Evolutionary conservation across 2,329 filamentous ascomycete species (phyloP), one percentile per base, ranked within the genome.

Genomic region (Byssochlamys sp.): DNA sequence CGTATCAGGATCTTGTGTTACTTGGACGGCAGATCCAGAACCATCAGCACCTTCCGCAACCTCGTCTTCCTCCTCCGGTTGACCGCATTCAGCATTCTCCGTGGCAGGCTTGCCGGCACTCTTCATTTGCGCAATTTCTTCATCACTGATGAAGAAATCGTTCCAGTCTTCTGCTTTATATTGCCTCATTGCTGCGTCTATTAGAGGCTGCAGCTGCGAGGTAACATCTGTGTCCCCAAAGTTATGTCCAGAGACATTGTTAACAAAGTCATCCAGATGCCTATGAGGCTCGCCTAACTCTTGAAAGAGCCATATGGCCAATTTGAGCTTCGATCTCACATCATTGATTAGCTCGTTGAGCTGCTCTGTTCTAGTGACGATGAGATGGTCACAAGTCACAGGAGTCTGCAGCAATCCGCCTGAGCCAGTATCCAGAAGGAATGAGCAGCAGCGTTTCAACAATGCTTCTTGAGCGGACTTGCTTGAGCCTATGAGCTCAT

Each of bases 391-490:
- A 52, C 70, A 73, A 3, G 71, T 74, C 28, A 66, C 58, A 2
- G 60, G 59, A 31, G 66, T 67, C 28, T 69, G 67, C 26, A 66
- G 60, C 1, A 66, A 62, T 33, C 66, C 59, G 11, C 65, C 62
- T 62, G 67, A 71, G 24, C 58, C 57, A 14, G 63, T 63, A 14
- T 66, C 65, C 27, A 70, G 62, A 2, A 66, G 65, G 55, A 75
- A 72, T 28, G 71, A 67, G 50, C 75, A 69, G 63, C 74, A 67
- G 61, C 78, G 63, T 65, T 78, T 81, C 0, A 82, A 65, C n/a
- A 85, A 67, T 0, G 80, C 80, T 59, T 82, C 80, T 63, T 83
- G 79, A 0, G 78, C 75, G 2, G 73, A 75, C 1, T 67, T 62
- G 10, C 76, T 78, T 10, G 70, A 73, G n/a, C 71, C 71, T 4